These are phyloP conservation scores for Hypoxylon sp. DNA, from an alignment of 2,329 filamentous ascomycete genomes.

Conservation along the genomic window DNA sequence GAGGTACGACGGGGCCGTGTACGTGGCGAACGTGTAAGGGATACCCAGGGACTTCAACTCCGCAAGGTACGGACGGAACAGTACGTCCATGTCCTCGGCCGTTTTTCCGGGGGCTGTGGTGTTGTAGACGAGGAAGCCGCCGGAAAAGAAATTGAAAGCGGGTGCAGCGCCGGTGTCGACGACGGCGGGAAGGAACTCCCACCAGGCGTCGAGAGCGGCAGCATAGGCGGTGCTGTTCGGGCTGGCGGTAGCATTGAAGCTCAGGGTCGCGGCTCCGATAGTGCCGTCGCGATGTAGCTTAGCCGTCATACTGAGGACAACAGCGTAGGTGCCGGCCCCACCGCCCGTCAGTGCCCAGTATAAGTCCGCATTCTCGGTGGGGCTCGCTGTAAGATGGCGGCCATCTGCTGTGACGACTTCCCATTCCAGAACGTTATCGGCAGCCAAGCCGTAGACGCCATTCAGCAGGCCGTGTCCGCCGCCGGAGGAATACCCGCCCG, in stretches of 20 bases:
- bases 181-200: too few relatives aligned
- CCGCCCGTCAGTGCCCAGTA: conserved; percentile 68
- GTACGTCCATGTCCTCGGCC: too few relatives aligned
- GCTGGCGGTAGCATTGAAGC: conserved; percentile 16
- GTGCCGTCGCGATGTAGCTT: conserved; percentile 56
- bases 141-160: too few relatives aligned
- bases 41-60: neutral
- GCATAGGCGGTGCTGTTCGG: too few relatives aligned
- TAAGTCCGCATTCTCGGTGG: conserved; percentile 59
- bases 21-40: conserved; percentile 1
- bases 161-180: too few relatives aligned
- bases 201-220: too few relatives aligned
- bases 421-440: conserved; percentile 64
- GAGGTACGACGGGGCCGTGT: neutral
- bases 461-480: conserved; percentile 64
- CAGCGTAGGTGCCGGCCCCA: conserved; percentile 64
- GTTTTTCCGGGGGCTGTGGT: too few relatives aligned
- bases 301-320: conserved; percentile 63
- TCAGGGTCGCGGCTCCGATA: conserved; percentile 5
- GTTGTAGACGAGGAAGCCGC: too few relatives aligned
- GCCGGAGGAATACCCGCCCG: conserved; percentile 66
- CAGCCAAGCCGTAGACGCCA: conserved; percentile 61
- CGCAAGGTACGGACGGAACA: too few relatives aligned
- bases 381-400: conserved; percentile 56
- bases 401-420: conserved; percentile 63